phyloP scores from a whole-genome alignment of 2,329 filamentous ascomycete genomes.

The Eutypella sp. region DNA sequence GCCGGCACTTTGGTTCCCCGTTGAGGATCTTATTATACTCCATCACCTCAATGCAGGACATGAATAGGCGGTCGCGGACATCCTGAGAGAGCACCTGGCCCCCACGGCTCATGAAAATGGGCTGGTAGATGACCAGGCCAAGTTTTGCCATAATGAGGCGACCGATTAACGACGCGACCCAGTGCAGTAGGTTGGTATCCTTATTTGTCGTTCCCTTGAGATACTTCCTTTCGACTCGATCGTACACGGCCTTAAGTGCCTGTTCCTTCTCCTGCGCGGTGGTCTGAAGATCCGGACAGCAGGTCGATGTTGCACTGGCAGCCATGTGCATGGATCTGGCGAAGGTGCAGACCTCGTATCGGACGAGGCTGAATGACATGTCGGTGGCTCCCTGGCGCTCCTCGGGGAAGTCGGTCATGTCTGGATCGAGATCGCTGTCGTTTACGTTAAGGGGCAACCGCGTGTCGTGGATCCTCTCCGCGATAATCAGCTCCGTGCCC shows the following conservation, averaged over 20 bases:
- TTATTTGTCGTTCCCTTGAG: conserved; percentile 44
- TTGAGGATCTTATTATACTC: conserved; percentile 53
- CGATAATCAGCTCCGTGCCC: conserved; percentile 45
- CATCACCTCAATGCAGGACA: conserved; percentile 48
- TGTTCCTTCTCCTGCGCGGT: conserved; percentile 39
- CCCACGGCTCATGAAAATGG: conserved; percentile 39
- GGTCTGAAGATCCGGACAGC: conserved; percentile 23
- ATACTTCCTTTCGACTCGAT: conserved; percentile 49
- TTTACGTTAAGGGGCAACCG: conserved; percentile 53
- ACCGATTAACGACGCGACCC: conserved; percentile 43
- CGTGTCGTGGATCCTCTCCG: conserved; percentile 45
- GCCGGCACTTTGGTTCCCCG: conserved; percentile 40
- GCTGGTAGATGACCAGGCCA: conserved; percentile 50
- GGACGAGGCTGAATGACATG: conserved; percentile 39
- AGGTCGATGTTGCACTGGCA: conserved; percentile 28
- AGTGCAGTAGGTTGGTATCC: conserved; percentile 40
- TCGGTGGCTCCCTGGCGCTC: conserved; percentile 51
- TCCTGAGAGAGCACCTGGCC: conserved; percentile 32
- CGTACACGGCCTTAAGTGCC: conserved; percentile 41
- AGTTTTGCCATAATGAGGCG: conserved; percentile 50
- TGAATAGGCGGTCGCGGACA: conserved; percentile 40
- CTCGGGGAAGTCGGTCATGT: conserved; percentile 41
- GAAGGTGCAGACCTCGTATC: conserved; percentile 38
- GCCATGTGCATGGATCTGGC: conserved; percentile 34
- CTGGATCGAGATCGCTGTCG: conserved; percentile 44